Evolutionary conservation across 805 yeast species (phyloP).

Genomic region (Saccharomycodes ludwigii): DNA sequence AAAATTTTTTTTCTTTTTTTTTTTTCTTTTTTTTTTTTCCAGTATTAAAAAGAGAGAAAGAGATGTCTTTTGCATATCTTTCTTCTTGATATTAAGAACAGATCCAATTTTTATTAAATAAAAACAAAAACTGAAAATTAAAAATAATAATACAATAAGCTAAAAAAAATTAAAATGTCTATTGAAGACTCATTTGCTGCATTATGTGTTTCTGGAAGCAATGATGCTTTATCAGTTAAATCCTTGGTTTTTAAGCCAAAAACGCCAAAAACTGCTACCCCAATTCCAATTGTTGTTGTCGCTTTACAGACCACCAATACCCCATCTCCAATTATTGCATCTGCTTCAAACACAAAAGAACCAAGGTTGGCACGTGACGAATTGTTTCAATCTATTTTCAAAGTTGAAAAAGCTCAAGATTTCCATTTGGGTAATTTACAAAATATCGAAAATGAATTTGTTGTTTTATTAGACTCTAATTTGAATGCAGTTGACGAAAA

Average conservation of each 20-base stretch:
- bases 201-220: constrained; percentile 47
- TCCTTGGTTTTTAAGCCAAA: constrained; percentile 83
- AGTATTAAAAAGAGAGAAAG: neutral
- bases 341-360: constrained; percentile 60
- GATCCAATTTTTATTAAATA: neutral
- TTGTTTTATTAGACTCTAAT: constrained; percentile 18
- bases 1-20: too few species aligned
- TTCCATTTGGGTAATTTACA: constrained; percentile 24
- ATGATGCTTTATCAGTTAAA: constrained; percentile 46
- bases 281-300: constrained; percentile 70
- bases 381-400: constrained; percentile 45
- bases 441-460: constrained; percentile 23
- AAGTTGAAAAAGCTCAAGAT: constrained; percentile 18
- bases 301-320: constrained; percentile 64
- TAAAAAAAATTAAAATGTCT: constrained; percentile 33
- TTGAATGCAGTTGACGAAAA: constrained; percentile 27
- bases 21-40: too few species aligned
- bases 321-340: constrained; percentile 53
- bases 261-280: constrained; percentile 68
- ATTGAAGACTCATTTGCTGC: constrained; percentile 57
- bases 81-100: neutral
- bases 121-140: neutral
- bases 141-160: neutral
- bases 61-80: neutral
- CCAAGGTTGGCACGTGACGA: constrained; percentile 83